These are phyloP conservation scores for Bocquillonia castaneifolia DNA, from an alignment of 441 rosid genomes.

Conservation along the genomic window DNA sequence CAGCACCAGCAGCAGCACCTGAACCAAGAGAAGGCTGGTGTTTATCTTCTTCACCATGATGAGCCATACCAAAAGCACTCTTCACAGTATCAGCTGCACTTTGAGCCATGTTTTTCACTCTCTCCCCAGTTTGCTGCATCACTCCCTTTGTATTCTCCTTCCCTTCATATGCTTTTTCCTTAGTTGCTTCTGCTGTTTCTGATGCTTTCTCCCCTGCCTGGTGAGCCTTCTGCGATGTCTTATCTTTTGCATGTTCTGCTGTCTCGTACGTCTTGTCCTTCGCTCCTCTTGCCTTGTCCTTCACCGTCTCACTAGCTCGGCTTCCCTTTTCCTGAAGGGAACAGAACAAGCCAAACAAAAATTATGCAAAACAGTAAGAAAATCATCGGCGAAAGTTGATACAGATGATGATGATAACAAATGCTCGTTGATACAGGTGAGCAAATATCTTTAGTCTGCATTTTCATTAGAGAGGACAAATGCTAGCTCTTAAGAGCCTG, in stretches of 20 bases:
- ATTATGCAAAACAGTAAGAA: too few species aligned
- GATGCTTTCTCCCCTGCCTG: slow-evolving; percentile 26
- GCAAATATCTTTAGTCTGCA: too few species aligned
- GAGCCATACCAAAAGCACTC: slow-evolving; percentile 49
- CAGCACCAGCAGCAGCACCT: too few species aligned
- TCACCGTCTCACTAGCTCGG: background rate
- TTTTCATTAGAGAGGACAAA: too few species aligned
- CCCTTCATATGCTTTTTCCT: slow-evolving; percentile 33
- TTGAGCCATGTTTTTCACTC: slow-evolving; percentile 49
- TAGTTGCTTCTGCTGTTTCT: slow-evolving; percentile 20
- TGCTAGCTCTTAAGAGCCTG: too few species aligned
- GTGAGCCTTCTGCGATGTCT: slow-evolving; percentile 27
- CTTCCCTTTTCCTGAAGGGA: slow-evolving; percentile 29
- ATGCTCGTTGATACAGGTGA: too few species aligned
- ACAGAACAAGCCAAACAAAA: background rate
- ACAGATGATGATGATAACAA: too few species aligned
- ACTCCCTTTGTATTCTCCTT: slow-evolving; percentile 38
- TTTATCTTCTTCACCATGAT: slow-evolving; percentile 16
- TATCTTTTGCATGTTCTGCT: slow-evolving; percentile 34
- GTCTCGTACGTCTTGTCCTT: slow-evolving; percentile 31
- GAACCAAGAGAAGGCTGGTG: too few species aligned
- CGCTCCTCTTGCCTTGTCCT: slow-evolving; percentile 25
- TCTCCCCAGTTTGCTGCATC: slow-evolving; percentile 52
- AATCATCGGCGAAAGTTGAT: too few species aligned
- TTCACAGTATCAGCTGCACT: slow-evolving; percentile 57